Base-by-base conservation (phyloP, 2,329 filamentous ascomycete genomes). In the Cercospora citrullina region DNA sequence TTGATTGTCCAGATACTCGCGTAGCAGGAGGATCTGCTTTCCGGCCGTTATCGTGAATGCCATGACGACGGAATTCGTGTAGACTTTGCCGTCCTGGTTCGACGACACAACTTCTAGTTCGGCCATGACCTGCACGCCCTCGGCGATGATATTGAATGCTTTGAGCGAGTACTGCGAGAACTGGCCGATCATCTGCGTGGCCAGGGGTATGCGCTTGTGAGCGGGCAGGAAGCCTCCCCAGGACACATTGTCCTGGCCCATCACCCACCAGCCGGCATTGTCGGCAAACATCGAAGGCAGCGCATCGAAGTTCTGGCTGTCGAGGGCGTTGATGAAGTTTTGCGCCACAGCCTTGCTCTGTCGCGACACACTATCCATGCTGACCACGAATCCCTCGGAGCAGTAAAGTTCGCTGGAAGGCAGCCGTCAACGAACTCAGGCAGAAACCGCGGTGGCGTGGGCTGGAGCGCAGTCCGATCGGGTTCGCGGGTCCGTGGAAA, bases 1-100 rank as follows among this genome's bases (percentile, higher is more conserved):
- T 21, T 64, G 62, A n/a, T 59, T 64, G 62, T 64, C 62, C 21
- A 64, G 62, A 59, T 64, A 64, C 33, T 64, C 62, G 31, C 62
- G 51, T 33, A 64, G 51, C 8, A 64, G 62, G 23, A 64, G 51
- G 33, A 64, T 64, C 33, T 57, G 62, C 53, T 64, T 64, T 33
- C 51, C 62, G 33, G 30, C 48, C 30, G 39, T 63, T 14, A 63
- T 63, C 53, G 62, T 64, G 36, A 64, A 64, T 6, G 62, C 62
- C 51, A 64, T 58, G 31, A 64, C 62, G 18, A 58, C 51, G 33
- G 31, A 58, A 48, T 64, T 64, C 21, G 62, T 64, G 28, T 59
- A 64, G 51, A 28, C 23, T 33, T 64, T 59, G 62, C 62, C 62
- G 6, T 64, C 62, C 26, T 42, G 31, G n/a, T 59, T 64, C 16